Base-by-base conservation (phyloP, 352 stramenopile species). In the Globisporangium acanthophoron region DNA sequence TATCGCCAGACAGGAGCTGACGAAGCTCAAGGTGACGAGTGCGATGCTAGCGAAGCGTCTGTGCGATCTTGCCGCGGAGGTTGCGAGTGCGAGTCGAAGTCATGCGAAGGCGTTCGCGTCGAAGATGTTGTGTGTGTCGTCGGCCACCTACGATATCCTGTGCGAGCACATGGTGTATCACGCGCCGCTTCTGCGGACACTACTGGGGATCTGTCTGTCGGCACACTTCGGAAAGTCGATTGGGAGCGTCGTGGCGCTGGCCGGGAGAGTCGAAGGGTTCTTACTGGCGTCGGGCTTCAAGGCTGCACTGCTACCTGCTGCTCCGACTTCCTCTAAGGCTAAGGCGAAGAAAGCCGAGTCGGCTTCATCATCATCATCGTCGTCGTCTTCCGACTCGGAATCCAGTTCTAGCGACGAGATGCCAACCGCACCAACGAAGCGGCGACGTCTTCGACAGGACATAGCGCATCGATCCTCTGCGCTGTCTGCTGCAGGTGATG, bases 111-210 rank as follows among this genome's bases (percentile, higher is more conserved):
- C 18, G 20, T 47, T 56, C 24, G 35, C 33, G 15, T 13, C 39
- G 0, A 33, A 60, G 15, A 41, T 47, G 21, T 41, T 29, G 43
- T 24, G n/a, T 4, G 20, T 75, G 15, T 79, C 65, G 33, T 61
- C 49, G 1, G 21, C 69, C 24, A 73, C 65, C 4, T 87, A 87
- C 46, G 64, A 65, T 29, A 60, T 87, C 13, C 39, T 92, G 50
- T 87, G 79, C 44, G 77, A 88, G 7, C 80, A 92, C 55, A 74
- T 82, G 7, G 75, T 92, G 15, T 79, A 84, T 56, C 80, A 87
- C 33, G 53, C 64, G 15, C 73, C 70, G 16, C 66, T 91, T 11
- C 66, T 92, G 53, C 78, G 74, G 48, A 58, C 70, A 21, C 61
- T 90, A 6, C 55, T 87, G 24, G 66, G 48, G 39, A 69, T 85